Percentiles rank a stretch among this genome's conserved stretches.
Evolutionary conservation across 75 land plant species (phyloP).

Genomic region (Pinus albicaulis): DNA sequence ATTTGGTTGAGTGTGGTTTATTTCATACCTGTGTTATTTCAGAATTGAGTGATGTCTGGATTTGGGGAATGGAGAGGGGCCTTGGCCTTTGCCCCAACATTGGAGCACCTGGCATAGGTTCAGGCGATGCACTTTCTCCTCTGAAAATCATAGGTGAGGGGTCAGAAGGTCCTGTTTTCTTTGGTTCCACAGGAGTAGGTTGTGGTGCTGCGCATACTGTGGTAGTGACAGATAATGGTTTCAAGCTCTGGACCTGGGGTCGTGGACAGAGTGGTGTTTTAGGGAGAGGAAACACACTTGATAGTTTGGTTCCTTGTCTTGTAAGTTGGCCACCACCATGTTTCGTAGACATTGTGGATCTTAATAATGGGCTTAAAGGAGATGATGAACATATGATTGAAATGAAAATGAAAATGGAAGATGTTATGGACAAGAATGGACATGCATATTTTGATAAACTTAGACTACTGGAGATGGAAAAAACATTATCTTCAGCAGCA

Average conservation of each 20-base stretch:
- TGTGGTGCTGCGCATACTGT: constrained; percentile 91
- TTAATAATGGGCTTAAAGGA: neutral
- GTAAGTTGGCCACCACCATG: constrained; percentile 64
- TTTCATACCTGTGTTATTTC: constrained; percentile 76
- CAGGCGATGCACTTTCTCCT: constrained; percentile 72
- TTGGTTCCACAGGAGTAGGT: constrained; percentile 52
- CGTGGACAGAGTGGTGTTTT: constrained; percentile 78
- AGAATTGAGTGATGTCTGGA: constrained; percentile 67
- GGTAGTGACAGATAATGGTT: constrained; percentile 44
- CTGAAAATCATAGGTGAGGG: constrained; percentile 30
- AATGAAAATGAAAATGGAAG: constrained; percentile 9
- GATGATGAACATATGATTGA: neutral
- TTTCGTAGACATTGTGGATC: constrained; percentile 4
- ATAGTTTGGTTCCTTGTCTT: constrained; percentile 44
- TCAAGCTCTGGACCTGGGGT: constrained; percentile 82
- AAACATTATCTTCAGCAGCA: constrained; percentile 19
- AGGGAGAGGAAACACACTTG: constrained; percentile 49
- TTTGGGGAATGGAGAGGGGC: constrained; percentile 92
- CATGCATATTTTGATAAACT: constrained; percentile 6
- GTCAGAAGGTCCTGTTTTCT: constrained; percentile 16
- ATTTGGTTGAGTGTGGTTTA: constrained; percentile 64
- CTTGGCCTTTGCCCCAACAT: constrained; percentile 83
- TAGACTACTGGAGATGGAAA: constrained; percentile 13
- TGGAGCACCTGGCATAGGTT: constrained; percentile 41
- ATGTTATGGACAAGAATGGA: neutral